Base-by-base conservation (phyloP, 2,329 filamentous ascomycete species). In the Aspergillus sp. region DNA sequence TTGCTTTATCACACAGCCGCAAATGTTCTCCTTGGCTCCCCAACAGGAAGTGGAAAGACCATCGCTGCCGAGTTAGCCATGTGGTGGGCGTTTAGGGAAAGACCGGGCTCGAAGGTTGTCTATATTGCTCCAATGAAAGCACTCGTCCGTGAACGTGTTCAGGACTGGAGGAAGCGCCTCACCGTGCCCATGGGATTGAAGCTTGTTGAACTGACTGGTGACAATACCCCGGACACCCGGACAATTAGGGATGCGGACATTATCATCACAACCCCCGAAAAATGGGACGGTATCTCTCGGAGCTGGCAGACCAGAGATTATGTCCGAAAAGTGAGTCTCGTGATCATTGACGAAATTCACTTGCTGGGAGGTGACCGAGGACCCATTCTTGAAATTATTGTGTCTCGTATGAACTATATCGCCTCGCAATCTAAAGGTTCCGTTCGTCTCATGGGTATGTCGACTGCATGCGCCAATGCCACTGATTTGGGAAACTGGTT, bases 111-210 rank as follows among this genome's bases (percentile, higher is more conserved):
- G 3, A 98, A 98, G 70, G 90, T 98, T 2, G 93, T 98, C 8
- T 98, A 98, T 65, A 97, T 98, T 62, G 93, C 93, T 2, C 94
- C 94, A 0, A 98, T 98, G 94, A 98, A 98, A 69, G 94, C 94
- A 0, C 81, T 98, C 30, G 93, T 98, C 19, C 87, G 93, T 3
- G 93, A 98, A 66, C 82, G 93, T 68, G 91, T 98, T 28, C 86
- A 94, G 60, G 94, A 98, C 63, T 98, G 93, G 94, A 81, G 86
- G 8, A 79, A 79, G 48, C 82, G 93, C 10, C 77, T 98, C 32
- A 88, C 89, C 0, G 74, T 76, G 1, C 87, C 89, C 1, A 82
- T 97, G 72, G 89, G 90, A 0, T 66, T 97, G 52, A 94, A 88
- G 67, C 74, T 98, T 19, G 93, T 98, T 10, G 93, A 98, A 69